phyloP scores from a whole-genome alignment of 75 land plant genomes.

The Chamaecyparis obtusa region DNA sequence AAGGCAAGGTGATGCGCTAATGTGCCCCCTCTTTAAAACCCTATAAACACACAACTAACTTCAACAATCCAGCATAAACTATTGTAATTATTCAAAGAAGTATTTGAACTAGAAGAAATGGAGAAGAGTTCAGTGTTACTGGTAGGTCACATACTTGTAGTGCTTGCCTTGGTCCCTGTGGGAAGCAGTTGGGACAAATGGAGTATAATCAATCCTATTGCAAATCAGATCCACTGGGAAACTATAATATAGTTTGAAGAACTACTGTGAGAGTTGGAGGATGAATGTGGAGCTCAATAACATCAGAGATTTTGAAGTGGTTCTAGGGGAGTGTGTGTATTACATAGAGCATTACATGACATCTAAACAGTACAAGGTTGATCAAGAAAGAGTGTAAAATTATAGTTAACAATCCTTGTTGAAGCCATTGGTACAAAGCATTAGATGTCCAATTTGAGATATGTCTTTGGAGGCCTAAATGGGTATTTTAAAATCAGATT shows the following conservation, averaged over 20 bases:
- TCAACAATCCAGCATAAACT: too few relatives aligned
- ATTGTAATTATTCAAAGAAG: too few relatives aligned
- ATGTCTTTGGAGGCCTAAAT: too few relatives aligned
- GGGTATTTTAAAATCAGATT: too few relatives aligned
- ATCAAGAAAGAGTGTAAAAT: conserved; percentile 37
- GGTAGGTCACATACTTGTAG: too few relatives aligned
- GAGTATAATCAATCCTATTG: neutral
- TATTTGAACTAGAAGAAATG: too few relatives aligned
- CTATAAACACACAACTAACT: too few relatives aligned
- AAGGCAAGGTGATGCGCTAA: too few relatives aligned
- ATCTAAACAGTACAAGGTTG: conserved; percentile 45
- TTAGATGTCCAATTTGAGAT: too few relatives aligned
- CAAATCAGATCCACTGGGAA: neutral
- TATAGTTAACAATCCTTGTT: too few relatives aligned
- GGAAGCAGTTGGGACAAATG: neutral
- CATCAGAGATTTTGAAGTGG: conserved; percentile 43
- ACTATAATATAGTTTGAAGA: conserved; percentile 15
- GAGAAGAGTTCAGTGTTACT: neutral
- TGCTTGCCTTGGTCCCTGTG: neutral
- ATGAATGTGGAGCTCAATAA: conserved; percentile 76
- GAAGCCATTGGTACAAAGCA: too few relatives aligned
- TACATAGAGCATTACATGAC: conserved; percentile 55
- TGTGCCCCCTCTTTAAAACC: too few relatives aligned
- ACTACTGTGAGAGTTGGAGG: conserved; percentile 62
- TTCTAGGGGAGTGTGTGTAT: conserved; percentile 56